Evolutionary conservation across 1,284 basidiomycete genomes (phyloP).

Genomic region (Fomitopsis schrenkii): DNA sequence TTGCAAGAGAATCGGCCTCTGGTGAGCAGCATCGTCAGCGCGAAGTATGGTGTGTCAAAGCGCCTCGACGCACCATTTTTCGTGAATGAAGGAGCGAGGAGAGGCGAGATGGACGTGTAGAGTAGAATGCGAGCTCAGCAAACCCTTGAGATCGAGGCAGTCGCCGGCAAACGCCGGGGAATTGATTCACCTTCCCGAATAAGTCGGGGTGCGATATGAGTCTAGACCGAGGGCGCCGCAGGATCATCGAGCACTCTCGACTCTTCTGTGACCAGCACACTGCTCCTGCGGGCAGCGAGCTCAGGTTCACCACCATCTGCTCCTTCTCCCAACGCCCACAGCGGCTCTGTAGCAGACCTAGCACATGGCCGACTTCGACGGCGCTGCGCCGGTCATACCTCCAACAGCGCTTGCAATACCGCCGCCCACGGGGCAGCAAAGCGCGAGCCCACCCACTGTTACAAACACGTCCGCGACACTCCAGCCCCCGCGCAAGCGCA

Average conservation of each 20-base stretch:
- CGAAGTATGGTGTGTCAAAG: too few species aligned
- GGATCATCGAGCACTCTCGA: neutral
- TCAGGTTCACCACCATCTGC: neutral
- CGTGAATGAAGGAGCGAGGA: neutral
- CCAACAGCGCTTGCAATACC: neutral
- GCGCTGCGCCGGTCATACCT: constrained; percentile 2
- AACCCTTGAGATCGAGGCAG: neutral
- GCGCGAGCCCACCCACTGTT: constrained; percentile 15
- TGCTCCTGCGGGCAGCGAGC: neutral
- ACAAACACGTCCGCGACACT: neutral
- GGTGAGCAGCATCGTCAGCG: constrained; percentile 1
- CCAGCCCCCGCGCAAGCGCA: constrained; percentile 4
- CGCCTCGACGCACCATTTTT: constrained; percentile 24
- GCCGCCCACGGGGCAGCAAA: neutral
- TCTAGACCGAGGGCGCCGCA: neutral
- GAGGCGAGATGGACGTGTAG: neutral
- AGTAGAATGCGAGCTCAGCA: neutral
- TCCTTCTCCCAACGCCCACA: neutral
- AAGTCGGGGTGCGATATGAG: neutral
- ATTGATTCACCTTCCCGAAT: constrained; percentile 1
- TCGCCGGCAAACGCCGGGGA: neutral
- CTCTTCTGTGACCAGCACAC: neutral
- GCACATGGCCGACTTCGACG: constrained; percentile 1
- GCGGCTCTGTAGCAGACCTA: neutral
- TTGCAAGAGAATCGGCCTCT: constrained; percentile 33